Evolutionary conservation across 1,139 yeast genomes (phyloP).

Genomic region (Suhomyces atakaporum): DNA sequence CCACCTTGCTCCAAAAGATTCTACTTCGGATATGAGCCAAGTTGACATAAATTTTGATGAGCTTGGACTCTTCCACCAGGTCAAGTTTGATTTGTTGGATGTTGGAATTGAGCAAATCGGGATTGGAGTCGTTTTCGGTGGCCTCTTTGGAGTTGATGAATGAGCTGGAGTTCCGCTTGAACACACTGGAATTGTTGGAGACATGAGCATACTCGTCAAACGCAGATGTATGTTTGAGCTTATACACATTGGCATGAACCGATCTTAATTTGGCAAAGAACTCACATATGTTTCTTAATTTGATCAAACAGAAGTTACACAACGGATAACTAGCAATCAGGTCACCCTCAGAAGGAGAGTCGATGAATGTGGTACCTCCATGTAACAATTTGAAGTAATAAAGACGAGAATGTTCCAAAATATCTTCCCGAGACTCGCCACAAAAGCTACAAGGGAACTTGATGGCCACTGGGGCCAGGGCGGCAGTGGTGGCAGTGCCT

Average conservation of each 20-base stretch:
- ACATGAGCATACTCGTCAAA: slow-evolving; percentile 26
- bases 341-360: slow-evolving; percentile 21
- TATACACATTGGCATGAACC: slow-evolving; percentile 53
- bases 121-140: slow-evolving; percentile 9
- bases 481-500: slow-evolving; percentile 7
- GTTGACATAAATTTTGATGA: slow-evolving; percentile 25
- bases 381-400: slow-evolving; percentile 58
- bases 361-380: slow-evolving; percentile 13
- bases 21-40: slow-evolving; percentile 38
- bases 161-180: slow-evolving; percentile 21
- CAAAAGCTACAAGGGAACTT: slow-evolving; percentile 77
- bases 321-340: slow-evolving; percentile 60
- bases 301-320: slow-evolving; percentile 79
- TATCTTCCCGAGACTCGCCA: slow-evolving; percentile 71
- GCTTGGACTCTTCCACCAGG: slow-evolving; percentile 22
- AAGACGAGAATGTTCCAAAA: slow-evolving; percentile 74
- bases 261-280: slow-evolving; percentile 72
- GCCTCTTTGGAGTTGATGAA: slow-evolving; percentile 7
- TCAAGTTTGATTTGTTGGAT: slow-evolving; percentile 16
- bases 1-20: slow-evolving; percentile 84
- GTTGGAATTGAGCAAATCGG: slow-evolving; percentile 14
- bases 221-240: slow-evolving; percentile 28
- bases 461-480: slow-evolving; percentile 65
- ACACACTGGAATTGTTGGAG: slow-evolving; percentile 14
- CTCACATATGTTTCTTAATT: slow-evolving; percentile 79